Evolutionary conservation across 345 rosid species (phyloP), one percentile per base, ranked within the genome.

Genomic region (Salix caprea): DNA sequence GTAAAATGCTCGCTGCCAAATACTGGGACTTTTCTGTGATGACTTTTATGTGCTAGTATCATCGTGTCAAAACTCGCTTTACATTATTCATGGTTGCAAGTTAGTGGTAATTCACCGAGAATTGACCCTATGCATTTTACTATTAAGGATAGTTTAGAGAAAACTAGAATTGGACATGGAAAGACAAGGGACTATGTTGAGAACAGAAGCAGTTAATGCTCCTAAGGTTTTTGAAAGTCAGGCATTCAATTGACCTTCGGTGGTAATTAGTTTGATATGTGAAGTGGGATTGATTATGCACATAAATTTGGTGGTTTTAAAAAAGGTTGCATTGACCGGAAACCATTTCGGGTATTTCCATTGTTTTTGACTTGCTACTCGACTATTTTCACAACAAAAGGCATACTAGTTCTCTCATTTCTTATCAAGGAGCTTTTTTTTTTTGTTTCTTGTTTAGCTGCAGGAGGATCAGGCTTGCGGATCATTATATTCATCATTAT

Each of bases 401-500:
- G 14, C 68, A 65, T 18, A 16, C 36, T 15, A 15, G 39, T 34
- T 61, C 65, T 77, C 13, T 28, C 6, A 24, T 68, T 7, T 34
- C 69, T 18, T 6, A 26, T 40, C 7, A 58, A 58, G 64, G 64
- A 58, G 23, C 58, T 19, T 52, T 58, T 13, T 58, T 58, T 58
- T 58, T 32, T 26, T 1, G 26, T 56, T 56, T n/a, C 64, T 58
- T 13, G 15, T 79, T 16, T 39, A 40, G 76, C 67, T 81, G 76
- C 90, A 87, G 92, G 87, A 23, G 87, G 82, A 28, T 66, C 67
- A 42, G 80, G 78, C 72, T 34, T 81, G 62, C 82, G 84, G 89
- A 65, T 86, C 58, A 77, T 84, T 39, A 74, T 89, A 39, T 50
- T 87, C 34, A 30, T 87, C 50, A 50, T 85, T 21, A 42, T 86